Conservation (phyloP, 768 basidiomycete species). For the Tricholoma hemisulphureum region DNA sequence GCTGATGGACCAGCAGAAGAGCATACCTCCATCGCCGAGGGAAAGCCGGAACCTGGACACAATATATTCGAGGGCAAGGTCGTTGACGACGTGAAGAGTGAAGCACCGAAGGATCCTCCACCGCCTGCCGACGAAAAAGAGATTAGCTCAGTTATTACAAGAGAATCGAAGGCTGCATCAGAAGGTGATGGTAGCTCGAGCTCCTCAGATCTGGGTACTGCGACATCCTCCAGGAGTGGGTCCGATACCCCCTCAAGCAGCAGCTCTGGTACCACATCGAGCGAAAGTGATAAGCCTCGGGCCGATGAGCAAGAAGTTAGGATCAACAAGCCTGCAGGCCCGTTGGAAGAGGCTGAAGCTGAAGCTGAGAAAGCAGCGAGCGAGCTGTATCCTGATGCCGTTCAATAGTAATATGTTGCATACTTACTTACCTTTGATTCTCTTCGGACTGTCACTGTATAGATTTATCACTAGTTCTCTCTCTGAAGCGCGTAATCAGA, state of each 20-base stretch:
- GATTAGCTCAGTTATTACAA: constrained; percentile 33
- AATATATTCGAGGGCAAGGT: constrained; percentile 66
- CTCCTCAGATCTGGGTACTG: not conserved
- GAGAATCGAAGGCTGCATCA: not conserved
- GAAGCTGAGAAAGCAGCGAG: constrained; percentile 51
- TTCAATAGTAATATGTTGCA: constrained; percentile 17
- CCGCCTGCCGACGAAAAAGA: constrained; percentile 32
- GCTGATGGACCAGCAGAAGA: constrained; percentile 21
- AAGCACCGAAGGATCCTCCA: constrained; percentile 16
- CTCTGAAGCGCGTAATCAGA: no score
- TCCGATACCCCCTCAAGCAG: not conserved
- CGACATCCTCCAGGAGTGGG: constrained; percentile 3
- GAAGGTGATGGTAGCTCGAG: constrained; percentile 2
- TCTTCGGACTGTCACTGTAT: no score
- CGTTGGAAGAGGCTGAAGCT: constrained; percentile 47
- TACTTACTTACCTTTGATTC: not conserved
- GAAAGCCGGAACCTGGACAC: constrained; percentile 67
- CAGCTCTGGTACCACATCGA: not conserved
- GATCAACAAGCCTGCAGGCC: constrained; percentile 34
- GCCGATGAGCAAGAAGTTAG: constrained; percentile 6
- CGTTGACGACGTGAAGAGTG: constrained; percentile 49
- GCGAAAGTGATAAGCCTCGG: not conserved
- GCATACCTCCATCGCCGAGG: constrained; percentile 40
- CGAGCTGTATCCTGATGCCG: constrained; percentile 51
- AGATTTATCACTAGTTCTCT: no score